Evolutionary conservation across 148 eudicot genomes (phyloP).

Genomic region (Vaccinium myrtillus): DNA sequence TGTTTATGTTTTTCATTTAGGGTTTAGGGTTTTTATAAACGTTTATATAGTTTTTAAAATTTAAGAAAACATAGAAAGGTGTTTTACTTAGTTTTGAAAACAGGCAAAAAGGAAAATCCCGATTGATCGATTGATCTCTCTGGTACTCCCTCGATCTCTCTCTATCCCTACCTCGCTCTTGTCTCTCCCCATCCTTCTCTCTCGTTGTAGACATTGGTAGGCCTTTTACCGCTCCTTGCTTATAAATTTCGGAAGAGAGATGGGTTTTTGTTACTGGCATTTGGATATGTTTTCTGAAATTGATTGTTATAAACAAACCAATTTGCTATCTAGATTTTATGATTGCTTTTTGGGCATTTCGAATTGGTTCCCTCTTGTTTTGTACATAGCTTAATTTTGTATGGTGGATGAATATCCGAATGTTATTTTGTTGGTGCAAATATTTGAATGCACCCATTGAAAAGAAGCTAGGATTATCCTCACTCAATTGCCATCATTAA

Average conservation of each 20-base stretch:
- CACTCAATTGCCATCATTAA: conserved; percentile 16
- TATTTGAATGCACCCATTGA: conserved; percentile 48
- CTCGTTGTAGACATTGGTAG: not conserved
- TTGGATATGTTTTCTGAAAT: not conserved
- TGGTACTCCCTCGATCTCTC: too few relatives aligned
- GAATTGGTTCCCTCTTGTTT: not conserved
- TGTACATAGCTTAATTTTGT: not conserved
- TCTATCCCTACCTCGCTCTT: too few relatives aligned
- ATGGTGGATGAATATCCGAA: too few relatives aligned
- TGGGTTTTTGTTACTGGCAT: not conserved
- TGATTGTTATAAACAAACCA: not conserved
- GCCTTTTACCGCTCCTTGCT: not conserved
- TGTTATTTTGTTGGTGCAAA: too few relatives aligned
- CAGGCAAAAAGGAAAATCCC: too few relatives aligned
- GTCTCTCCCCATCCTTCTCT: too few relatives aligned
- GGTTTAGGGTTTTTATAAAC: too few relatives aligned
- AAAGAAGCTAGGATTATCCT: conserved; percentile 40
- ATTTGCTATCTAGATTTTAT: not conserved
- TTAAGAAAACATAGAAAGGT: too few relatives aligned
- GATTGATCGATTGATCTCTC: too few relatives aligned
- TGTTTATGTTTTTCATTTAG: too few relatives aligned
- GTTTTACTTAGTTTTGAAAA: too few relatives aligned
- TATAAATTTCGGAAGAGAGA: not conserved
- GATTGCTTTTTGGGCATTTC: not conserved
- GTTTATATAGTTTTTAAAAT: too few relatives aligned